phyloP scores from a whole-genome alignment of 352 stramenopile genomes.

The Phytophthora rubi region DNA sequence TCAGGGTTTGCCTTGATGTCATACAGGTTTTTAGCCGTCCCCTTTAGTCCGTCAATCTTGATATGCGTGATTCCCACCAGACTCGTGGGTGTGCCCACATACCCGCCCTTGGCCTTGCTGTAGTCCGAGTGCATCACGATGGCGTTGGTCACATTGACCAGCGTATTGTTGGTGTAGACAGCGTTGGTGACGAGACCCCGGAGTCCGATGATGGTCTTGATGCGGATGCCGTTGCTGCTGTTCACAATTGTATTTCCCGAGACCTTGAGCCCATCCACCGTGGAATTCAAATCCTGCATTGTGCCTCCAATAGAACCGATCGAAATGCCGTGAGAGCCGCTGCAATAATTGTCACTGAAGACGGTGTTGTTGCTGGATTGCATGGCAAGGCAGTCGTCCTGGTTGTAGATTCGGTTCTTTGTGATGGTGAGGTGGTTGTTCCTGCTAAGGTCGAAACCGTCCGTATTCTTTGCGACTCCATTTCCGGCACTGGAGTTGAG shows the following conservation, averaged over 20 bases:
- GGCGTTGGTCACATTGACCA: background rate
- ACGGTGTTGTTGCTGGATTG: background rate
- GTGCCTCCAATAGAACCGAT: constrained; percentile 4
- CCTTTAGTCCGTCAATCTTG: background rate
- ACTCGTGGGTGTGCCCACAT: background rate
- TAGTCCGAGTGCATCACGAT: constrained; percentile 5
- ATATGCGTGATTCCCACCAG: background rate
- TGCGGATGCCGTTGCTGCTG: constrained; percentile 15
- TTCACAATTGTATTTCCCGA: constrained; percentile 16
- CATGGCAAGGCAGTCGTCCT: constrained; percentile 3
- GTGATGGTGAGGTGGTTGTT: constrained; percentile 1
- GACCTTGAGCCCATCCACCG: background rate
- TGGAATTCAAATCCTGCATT: background rate
- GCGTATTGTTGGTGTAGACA: background rate
- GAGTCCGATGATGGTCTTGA: constrained; percentile 4
- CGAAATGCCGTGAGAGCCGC: constrained; percentile 17
- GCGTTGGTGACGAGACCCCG: constrained; percentile 7
- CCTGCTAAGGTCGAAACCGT: background rate
- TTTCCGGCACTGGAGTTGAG: background rate
- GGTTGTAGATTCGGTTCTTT: background rate
- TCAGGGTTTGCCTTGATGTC: background rate
- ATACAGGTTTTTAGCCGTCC: background rate
- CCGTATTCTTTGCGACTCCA: constrained; percentile 1
- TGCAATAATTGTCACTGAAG: constrained; percentile 11
- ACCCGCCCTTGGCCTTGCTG: constrained; percentile 1